Base-by-base conservation (phyloP, 2,329 filamentous ascomycete species). In the Westerdykella aurantiaca region DNA sequence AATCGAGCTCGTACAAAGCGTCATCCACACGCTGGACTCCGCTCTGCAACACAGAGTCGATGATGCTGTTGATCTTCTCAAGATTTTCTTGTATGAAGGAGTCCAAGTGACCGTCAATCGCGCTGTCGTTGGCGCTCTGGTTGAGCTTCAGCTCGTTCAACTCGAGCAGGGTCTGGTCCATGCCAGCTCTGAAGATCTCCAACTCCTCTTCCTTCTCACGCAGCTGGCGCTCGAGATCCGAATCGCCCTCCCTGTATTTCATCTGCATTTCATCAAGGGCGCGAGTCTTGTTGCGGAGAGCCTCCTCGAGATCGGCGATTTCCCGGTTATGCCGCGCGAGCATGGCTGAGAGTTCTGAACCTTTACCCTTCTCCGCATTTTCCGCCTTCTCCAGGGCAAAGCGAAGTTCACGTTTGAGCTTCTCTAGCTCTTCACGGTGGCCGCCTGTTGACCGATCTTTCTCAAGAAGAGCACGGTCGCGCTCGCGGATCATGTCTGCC, bases 151-250 rank as follows among this genome's bases (percentile, higher is more conserved):
- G 73, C 62, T 96, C 89, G 61, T 94, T 91, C 47, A 98, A 77
- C 69, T 96, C 90, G 41, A 97, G 80, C 45, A 98, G 73, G 3
- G 91, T 90, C 72, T 97, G 87, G 63, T 98, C 93, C 88, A 98
- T 94, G 58, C 89, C 90, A 37, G 90, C 88, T 72, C 96, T 95
- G 78, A 95, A 95, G 38, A 97, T 90, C 69, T 97, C 93, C 21
- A 98, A 81, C 70, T 98, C 93, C 58, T 96, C 90, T 64, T 98
- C 93, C 74, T 96, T 97, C 51, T 97, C 93, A 38, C 85, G 85
- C 25, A 98, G 77, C 41, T 87, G 78, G 49, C 84, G 80, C 65
- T 96, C 89, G 17, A 95, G 81, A 60, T 97, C 93, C 1, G 85
- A 86, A 65, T 84, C 85, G 34, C 87, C 86, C 51, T 95, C 87